Evolutionary conservation across 228 moss, liverwort and hornwort genomes (phyloP), one percentile per base, ranked within the genome.

Genomic region (Sphagnum magellanicum): DNA sequence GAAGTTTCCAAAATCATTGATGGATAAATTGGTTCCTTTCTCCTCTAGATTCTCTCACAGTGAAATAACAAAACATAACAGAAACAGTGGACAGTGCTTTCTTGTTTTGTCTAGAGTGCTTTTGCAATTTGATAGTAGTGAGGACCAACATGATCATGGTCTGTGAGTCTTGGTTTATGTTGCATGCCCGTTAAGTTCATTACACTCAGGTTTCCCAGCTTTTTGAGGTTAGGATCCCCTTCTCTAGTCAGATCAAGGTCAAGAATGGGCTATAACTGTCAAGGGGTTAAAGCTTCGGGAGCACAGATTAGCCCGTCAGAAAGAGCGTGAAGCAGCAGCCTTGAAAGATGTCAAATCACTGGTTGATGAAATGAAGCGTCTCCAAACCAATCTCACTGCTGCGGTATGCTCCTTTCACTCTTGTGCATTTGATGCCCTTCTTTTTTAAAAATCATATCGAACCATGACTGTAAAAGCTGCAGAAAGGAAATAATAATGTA

Each of bases 351-450:
- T 83, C 59, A 72, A 83, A 63, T 65, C 67, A 76, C 78, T 81
- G 59, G 83, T 87, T 49, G 51, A 65, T 57, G 76, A 83, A 74
- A 80, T 87, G 83, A 70, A 79, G 8, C 64, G 78, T 78, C 51
- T 87, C 9, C 78, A 81, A 71, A 78, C 80, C 16, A 83, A 80
- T 78, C 74, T 87, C 67, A 76, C 71, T 63, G 83, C 87, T 59
- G 83, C 83, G 80, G 87, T 87, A 78, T 51, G 48, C 2, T 17
- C 51, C 9, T 17, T 61, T 53, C 48, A 17, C 66, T 60, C 12
- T 12, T 8, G 8, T 8, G 0, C 9, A 55, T 55, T 55, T 8
- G 8, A 8, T 55, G 12, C 3, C 9, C 55, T 55, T 55, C 12
- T 12, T 55, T 55, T 55, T 4, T 3, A 55, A 12, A 32, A 32